phyloP scores from a whole-genome alignment of 441 rosid species.

The Viola pubescens region DNA sequence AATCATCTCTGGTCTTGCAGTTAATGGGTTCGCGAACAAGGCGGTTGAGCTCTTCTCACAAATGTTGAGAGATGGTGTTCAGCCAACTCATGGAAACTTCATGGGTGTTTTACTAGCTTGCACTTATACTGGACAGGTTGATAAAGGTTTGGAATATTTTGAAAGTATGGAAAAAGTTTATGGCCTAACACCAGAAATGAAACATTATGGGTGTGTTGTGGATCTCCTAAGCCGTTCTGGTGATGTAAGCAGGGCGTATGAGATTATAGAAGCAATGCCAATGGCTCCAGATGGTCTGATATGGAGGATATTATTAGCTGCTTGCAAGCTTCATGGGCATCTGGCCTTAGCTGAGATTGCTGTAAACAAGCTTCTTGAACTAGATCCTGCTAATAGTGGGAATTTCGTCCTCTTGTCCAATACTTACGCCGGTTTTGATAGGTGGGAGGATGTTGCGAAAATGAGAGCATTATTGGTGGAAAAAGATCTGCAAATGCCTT shows the following conservation, averaged over 20 bases:
- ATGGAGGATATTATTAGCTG: conserved; percentile 51
- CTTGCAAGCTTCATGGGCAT: conserved; percentile 49
- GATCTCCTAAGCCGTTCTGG: conserved; percentile 47
- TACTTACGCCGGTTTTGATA: conserved; percentile 50
- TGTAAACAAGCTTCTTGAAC: conserved; percentile 29
- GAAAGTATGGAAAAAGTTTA: conserved; percentile 33
- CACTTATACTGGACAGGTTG: conserved; percentile 45
- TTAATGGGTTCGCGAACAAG: conserved; percentile 30
- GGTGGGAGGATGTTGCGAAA: conserved; percentile 55
- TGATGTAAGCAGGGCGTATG: conserved; percentile 34
- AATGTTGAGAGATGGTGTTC: conserved; percentile 36
- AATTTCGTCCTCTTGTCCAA: conserved; percentile 58
- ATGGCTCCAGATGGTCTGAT: conserved; percentile 43
- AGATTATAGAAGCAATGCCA: conserved; percentile 41
- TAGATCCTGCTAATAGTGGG: conserved; percentile 51
- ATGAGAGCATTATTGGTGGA: conserved; percentile 46
- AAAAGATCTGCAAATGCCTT: conserved; percentile 33
- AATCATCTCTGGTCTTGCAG: conserved; percentile 47
- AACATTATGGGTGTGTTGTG: conserved; percentile 54
- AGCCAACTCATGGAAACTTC: conserved; percentile 43
- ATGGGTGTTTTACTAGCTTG: conserved; percentile 49
- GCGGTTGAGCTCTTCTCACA: conserved; percentile 34
- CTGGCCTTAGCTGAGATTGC: conserved; percentile 39
- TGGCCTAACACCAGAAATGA: conserved; percentile 33
- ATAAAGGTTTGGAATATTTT: conserved; percentile 41